Base-by-base conservation (phyloP, 2,329 filamentous ascomycete genomes). In the Lecanicillium sp. region DNA sequence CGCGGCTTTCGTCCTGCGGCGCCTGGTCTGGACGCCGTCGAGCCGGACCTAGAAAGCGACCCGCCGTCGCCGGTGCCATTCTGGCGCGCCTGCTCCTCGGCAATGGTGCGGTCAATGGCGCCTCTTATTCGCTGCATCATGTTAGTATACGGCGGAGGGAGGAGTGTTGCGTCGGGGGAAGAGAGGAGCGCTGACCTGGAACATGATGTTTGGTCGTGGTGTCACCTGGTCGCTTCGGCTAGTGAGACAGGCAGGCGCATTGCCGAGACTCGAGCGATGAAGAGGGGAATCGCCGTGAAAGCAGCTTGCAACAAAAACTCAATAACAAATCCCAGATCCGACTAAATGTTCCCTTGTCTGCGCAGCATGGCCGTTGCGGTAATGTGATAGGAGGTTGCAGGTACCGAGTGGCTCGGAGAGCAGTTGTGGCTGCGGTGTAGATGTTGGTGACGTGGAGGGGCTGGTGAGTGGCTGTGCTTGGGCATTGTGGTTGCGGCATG, bases 51-150 rank as follows among this genome's bases (percentile, higher is more conserved):
- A 43, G 64, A 59, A 53, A 59, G 52, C 51, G 64, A 52, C 41
- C 62, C 61, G 49, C 59, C 53, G 50, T 72, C 62, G 37, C 69
- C 66, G 54, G 76, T 75, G 37, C 69, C 66, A 54, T 76, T 76
- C 57, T 88, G 84, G 42, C 86, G 83, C 42, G 87, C 84, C 63
- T 94, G 87, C 65, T 96, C 89, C 65, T 95, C 87, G 53, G 87
- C 85, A 54, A 96, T 92, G 53, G 83, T 83, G 52, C 81, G 80
- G 59, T 94, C 86, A 59, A 94, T 87, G 43, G 84, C 84, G 53
- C 83, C 85, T 66, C 87, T 85, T 51, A 94, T 70, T 69, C 85
- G 78, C 84, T 92, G 57, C 8, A 12, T 17, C 6, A 20, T 22
- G 33, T 39, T n/a, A 39, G 37, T 33, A 4, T 17, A 14, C 17